Base-by-base conservation (phyloP, 768 basidiomycete species). In the Amanita phalloides region DNA sequence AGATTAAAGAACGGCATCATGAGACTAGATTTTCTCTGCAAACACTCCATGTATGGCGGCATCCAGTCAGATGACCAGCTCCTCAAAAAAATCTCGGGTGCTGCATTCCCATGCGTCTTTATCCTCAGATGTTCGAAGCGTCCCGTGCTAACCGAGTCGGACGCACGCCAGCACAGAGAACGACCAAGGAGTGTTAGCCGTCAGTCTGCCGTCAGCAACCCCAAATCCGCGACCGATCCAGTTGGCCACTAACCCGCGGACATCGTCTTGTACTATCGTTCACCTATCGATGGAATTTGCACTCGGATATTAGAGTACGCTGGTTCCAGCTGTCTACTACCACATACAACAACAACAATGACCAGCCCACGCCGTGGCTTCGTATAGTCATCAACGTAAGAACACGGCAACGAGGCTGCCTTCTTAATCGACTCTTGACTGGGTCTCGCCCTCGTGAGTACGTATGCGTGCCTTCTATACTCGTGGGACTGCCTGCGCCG, bases 11-110 rank as follows among this genome's bases (percentile, higher is more conserved):
- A 75, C 45, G 80, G 80, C 7, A 70, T 90, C 63, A 76, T 78
- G 56, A 68, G 81, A 49, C 66, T 85, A 49, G 88, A 90, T 60
- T 89, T 77, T 69, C 68, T 90, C 30, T 71, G 78, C 6, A 63
- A 68, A 45, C 62, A 76, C 48, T 78, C 78, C 30, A 72, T 77
- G 65, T 90, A 78, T 56, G 86, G 80, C 1, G 88, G 88, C 7
- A 62, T 89, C 33, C 67, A 66, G 50, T 21, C 60, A 14, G 75
- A 79, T 58, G 74, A 78, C 8, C 49, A 61, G 8, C 58, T 70
- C 26, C 70, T 81, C 44, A 64, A 61, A 58, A 69, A 68, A 11
- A 56, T 74, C 2, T 73, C 74, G 53, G 74, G 73, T 46, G 78
- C 69, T 48, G 61, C 65, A 14, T 58, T 80, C 20, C 80, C 85